Percentiles rank a stretch among this genome's conserved stretches.
Conservation (phyloP, 2,329 filamentous ascomycete species). For the Phaeosphaeria sp. region DNA sequence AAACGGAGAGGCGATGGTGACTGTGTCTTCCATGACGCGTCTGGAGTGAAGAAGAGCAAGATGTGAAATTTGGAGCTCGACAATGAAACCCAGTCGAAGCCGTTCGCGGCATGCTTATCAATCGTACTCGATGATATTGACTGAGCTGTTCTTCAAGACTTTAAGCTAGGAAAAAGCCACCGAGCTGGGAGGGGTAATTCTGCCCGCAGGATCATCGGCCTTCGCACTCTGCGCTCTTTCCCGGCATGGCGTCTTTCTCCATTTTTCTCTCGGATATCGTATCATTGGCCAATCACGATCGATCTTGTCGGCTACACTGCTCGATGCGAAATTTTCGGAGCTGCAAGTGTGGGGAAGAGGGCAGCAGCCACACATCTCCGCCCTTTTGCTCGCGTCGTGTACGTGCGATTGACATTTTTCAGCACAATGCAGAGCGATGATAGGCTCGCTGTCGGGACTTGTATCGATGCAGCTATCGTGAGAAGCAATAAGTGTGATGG, state of each 20-base stretch:
- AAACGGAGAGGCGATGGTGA: background rate
- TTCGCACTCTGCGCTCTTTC: slow-evolving; percentile 14
- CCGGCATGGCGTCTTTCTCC: slow-evolving; percentile 7
- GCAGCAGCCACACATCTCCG: slow-evolving; percentile 3
- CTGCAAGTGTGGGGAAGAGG: background rate
- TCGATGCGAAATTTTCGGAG: background rate
- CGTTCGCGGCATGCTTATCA: background rate
- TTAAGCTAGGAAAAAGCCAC: slow-evolving; percentile 10
- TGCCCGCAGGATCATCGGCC: slow-evolving; percentile 5
- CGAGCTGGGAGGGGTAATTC: slow-evolving; percentile 14
- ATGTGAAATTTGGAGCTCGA: background rate
- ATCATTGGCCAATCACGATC: background rate
- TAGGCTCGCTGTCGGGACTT: background rate
- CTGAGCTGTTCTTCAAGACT: slow-evolving; percentile 16
- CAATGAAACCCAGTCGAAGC: too few species aligned
- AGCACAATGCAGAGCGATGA: background rate
- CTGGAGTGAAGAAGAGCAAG: background rate
- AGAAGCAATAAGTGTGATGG: background rate
- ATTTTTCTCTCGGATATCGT: background rate
- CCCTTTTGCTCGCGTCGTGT: slow-evolving; percentile 1
- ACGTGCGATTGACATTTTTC: background rate
- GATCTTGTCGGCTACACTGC: background rate
- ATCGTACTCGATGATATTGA: background rate
- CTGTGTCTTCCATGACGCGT: background rate
- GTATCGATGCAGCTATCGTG: background rate